phyloP scores from a whole-genome alignment of 176 grass and related monocot species.

The Phragmites australis region DNA sequence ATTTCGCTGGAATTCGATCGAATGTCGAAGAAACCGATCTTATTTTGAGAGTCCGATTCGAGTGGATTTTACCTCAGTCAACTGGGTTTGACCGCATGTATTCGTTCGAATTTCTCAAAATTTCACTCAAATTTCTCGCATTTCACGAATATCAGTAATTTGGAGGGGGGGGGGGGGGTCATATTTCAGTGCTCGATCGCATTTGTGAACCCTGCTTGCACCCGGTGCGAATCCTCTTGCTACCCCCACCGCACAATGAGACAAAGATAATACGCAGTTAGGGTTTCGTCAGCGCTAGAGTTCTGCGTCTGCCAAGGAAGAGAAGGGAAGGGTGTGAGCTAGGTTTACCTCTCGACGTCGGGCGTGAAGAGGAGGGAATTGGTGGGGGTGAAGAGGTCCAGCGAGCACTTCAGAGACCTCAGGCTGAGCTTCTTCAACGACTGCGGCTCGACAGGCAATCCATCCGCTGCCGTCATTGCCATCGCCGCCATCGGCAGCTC shows the following conservation, averaged over 20 bases:
- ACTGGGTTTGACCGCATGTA: too few relatives aligned
- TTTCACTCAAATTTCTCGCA: too few relatives aligned
- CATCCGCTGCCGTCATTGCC: constrained; percentile 33
- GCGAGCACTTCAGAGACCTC: constrained; percentile 74
- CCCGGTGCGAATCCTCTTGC: constrained; percentile 73
- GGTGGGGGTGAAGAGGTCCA: constrained; percentile 76
- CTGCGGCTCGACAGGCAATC: constrained; percentile 71
- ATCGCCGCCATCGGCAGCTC: constrained; percentile 18
- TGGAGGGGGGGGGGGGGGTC: too few relatives aligned
- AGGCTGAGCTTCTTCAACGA: constrained; percentile 91
- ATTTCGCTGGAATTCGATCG: too few relatives aligned
- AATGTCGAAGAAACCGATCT: too few relatives aligned
- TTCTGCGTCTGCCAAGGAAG: not conserved
- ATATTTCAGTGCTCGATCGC: too few relatives aligned
- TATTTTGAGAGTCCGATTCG: too few relatives aligned
- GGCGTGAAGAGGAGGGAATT: constrained; percentile 46
- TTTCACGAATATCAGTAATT: too few relatives aligned
- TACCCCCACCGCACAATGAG: constrained; percentile 26
- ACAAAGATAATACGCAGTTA: not conserved
- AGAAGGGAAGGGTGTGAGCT: not conserved
- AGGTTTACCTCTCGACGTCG: constrained; percentile 61
- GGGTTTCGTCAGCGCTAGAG: too few relatives aligned
- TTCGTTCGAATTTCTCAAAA: too few relatives aligned
- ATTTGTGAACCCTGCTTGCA: too few relatives aligned
- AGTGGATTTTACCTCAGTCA: too few relatives aligned